Conservation (phyloP, 2,329 filamentous ascomycete species). For the Paecilomyces sp. region DNA sequence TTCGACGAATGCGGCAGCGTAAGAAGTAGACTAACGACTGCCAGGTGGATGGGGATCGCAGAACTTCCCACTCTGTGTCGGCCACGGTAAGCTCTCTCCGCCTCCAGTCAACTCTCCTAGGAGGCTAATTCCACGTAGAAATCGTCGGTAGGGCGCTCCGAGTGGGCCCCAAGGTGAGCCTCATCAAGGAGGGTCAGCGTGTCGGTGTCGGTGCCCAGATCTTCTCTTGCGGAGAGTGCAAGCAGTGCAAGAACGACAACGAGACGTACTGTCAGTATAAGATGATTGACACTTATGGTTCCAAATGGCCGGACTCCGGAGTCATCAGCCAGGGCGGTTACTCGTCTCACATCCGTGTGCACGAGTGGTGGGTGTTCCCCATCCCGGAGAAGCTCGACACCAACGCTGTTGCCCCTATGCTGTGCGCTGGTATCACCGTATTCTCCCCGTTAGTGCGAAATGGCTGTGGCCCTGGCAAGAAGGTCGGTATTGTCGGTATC, state of each 20-base stretch:
- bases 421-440: slow-evolving; percentile 76
- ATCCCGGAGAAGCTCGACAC: slow-evolving; percentile 65
- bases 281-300: slow-evolving; percentile 45
- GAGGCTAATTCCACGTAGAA: slow-evolving; percentile 34
- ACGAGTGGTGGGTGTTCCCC: slow-evolving; percentile 64
- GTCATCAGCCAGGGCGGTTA: slow-evolving; percentile 63
- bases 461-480: slow-evolving; percentile 60
- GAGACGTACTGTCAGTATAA: slow-evolving; percentile 61
- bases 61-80: slow-evolving; percentile 46
- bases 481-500: slow-evolving; percentile 35
- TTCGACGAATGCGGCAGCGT: neutral
- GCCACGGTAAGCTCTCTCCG: slow-evolving; percentile 34
- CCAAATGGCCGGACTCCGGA: slow-evolving; percentile 51
- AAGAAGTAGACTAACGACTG: neutral
- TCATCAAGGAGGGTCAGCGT: slow-evolving; percentile 54
- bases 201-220: slow-evolving; percentile 65
- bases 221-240: slow-evolving; percentile 58
- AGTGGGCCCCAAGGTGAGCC: slow-evolving; percentile 58
- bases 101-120: neutral
- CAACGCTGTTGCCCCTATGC: slow-evolving; percentile 64
- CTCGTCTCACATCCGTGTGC: slow-evolving; percentile 60
- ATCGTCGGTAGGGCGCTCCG: slow-evolving; percentile 63
- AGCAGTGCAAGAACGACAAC: slow-evolving; percentile 58
- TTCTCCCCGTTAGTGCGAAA: slow-evolving; percentile 72
- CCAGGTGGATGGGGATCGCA: slow-evolving; percentile 47